Base-by-base conservation (phyloP, 352 stramenopile genomes). In the Phytophthora ramorum region DNA sequence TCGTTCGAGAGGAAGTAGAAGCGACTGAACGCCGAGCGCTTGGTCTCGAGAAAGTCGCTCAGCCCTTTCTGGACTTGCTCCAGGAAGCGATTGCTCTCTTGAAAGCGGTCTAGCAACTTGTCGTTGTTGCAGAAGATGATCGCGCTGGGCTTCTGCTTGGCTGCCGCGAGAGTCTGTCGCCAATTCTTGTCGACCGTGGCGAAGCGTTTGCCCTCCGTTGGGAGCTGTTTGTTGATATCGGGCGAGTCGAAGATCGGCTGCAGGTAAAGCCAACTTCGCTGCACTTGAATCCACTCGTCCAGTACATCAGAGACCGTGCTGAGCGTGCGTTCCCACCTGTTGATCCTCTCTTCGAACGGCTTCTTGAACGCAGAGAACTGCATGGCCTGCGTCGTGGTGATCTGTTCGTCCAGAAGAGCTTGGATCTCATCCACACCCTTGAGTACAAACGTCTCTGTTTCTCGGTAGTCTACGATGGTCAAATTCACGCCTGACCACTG, bases 1-100 rank as follows among this genome's bases (percentile, higher is more conserved):
- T 98, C 94, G 66, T 98, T 98, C 22, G 92, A 98, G 13, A 98
- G 64, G 63, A 98, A 98, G 78, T 98, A 98, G 56, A 98, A 98
- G 1, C 95, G 87, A 51, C 90, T 88, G 55, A 98, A 98, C 2
- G 86, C 92, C 2, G 89, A 95, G 3, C 95, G 83, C 66, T 98
- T 98, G 0, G 94, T 98, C 67, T 98, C 94, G 26, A 98, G 80
- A 49, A 98, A 98, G 61, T 98, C 95, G 38, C 89, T 97, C 44
- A 98, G 71, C 4, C 95, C 92, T 69, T 98, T 98, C 57, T 98
- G 95, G 0, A 98, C 94, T 70, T 97, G 92, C 58, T 98, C 95
- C n/a, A 98, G 67, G 32, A 98, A 92, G 17, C 94, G 95, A 24
- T 97, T 98, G 56, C 82, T 96, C 78, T 99, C 93, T 48, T 94